Evolutionary conservation across 75 land plant genomes (phyloP), one percentile per base, ranked within the genome.

Genomic region (Cupressus sempervirens): DNA sequence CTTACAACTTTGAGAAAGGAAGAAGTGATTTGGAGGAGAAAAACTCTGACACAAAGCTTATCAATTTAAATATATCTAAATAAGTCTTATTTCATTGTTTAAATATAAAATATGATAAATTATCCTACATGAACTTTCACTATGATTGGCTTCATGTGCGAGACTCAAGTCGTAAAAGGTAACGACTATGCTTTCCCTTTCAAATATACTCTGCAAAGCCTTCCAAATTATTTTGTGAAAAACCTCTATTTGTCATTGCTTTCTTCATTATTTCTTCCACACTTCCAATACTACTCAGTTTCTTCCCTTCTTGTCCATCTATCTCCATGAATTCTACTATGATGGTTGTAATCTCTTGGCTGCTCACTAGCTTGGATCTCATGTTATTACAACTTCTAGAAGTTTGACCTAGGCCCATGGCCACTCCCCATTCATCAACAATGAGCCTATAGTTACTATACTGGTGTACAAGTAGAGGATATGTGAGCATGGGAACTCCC

Each of bases 401-500:
- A 62, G 7, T 6, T 1, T 62, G 84, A n/a, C 86, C 77, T 20
- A 90, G 52, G 14, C 81, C 76, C 18, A 88, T 76, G 41, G 90
- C 93, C 38, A 89, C 76, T 83, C 56, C 82, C 92, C 89, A 91
- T 67, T 88, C 90, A 48, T 88, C 83, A 1, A 91, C 91, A 15
- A 93, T 84, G 48, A 93, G 76, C 85, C 87, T 89, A 52, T 86
- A 13, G 83, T 93, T 93, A 32, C 85, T 79, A 77, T 86, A 82
- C 77, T 93, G 94, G 73, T 93, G 91, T 5, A 89, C 87, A 16
- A 86, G 30, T 36, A 88, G 76, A 15, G 94, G 94, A 76, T 81
- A 91, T 45, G 90, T 87, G 15, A 93, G 67, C 90, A 93, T 80
- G 62, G 94, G 93, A 14, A 91, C 84, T 3, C 84, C 86, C 75